A percentile compares a stretch with the other conserved stretches of the same genome.
These are phyloP conservation scores for Colletotrichum tanaceti DNA, from an alignment of 2,329 filamentous ascomycete genomes.

Conservation along the genomic window DNA sequence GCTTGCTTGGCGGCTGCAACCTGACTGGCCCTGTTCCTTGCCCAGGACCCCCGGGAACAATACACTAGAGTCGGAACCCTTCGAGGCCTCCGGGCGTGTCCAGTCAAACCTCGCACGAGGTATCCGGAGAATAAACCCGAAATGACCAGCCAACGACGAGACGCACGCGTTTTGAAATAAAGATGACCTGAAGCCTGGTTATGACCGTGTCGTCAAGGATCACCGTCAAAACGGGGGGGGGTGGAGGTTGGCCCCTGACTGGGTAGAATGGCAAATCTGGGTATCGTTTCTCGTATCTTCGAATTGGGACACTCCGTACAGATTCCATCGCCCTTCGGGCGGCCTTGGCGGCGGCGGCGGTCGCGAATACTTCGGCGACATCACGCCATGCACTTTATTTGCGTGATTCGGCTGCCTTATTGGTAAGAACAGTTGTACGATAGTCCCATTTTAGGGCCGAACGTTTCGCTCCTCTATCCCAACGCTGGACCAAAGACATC, in stretches of 20 bases:
- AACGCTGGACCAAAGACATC: constrained; percentile 59
- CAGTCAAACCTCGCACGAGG: constrained; percentile 3
- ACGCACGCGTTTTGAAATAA: background rate
- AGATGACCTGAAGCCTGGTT: background rate
- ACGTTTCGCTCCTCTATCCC: background rate
- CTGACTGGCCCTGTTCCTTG: background rate
- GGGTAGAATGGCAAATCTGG: background rate
- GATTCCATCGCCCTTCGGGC: background rate
- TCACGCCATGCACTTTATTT: background rate
- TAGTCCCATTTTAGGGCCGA: background rate
- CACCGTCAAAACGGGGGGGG: background rate
- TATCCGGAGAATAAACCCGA: background rate
- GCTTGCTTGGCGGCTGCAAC: constrained; percentile 25
- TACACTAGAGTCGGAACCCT: constrained; percentile 4
- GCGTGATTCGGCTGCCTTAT: background rate
- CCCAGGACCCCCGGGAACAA: background rate
- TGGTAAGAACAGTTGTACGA: background rate
- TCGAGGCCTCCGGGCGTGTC: constrained; percentile 29
- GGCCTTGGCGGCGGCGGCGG: background rate
- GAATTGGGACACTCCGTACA: constrained; percentile 11
- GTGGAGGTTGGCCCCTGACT: too few species aligned
- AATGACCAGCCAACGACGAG: background rate
- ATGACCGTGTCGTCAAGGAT: constrained; percentile 9
- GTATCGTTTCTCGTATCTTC: constrained; percentile 32
- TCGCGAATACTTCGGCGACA: background rate